phyloP scores from a whole-genome alignment of 148 eudicot genomes.

The Tetragonia tetragonoides region DNA sequence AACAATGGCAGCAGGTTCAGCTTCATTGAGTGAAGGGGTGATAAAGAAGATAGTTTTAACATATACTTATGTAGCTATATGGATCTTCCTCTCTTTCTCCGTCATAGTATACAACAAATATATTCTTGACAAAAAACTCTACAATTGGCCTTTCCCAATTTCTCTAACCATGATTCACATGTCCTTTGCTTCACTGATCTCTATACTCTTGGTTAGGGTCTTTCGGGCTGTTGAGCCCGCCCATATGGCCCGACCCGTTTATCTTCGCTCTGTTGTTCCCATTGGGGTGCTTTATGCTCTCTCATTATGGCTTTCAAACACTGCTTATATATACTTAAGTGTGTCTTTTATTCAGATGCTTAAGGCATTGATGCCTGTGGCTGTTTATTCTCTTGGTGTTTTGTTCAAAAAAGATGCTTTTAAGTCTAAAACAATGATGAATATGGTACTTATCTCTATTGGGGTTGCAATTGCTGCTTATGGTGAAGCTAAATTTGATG shows the following conservation, averaged over 20 bases:
- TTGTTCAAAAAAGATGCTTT: slow-evolving; percentile 40
- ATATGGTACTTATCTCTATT: slow-evolving; percentile 55
- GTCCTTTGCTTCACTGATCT: slow-evolving; percentile 50
- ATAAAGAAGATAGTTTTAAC: slow-evolving; percentile 54
- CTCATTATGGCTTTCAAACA: slow-evolving; percentile 66
- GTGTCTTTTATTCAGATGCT: slow-evolving; percentile 77
- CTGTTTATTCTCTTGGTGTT: slow-evolving; percentile 52
- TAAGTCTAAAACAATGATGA: slow-evolving; percentile 39
- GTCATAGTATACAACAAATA: slow-evolving; percentile 74
- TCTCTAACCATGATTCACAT: slow-evolving; percentile 76
- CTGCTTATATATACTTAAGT: slow-evolving; percentile 66
- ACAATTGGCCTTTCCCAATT: slow-evolving; percentile 70
- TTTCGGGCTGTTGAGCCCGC: slow-evolving; percentile 42
- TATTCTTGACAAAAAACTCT: slow-evolving; percentile 60
- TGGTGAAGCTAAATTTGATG: slow-evolving; percentile 59
- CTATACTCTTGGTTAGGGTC: slow-evolving; percentile 40
- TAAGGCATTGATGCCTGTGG: slow-evolving; percentile 66
- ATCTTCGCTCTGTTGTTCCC: slow-evolving; percentile 49
- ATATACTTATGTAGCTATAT: slow-evolving; percentile 58
- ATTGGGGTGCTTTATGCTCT: slow-evolving; percentile 60
- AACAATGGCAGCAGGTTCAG: not conserved
- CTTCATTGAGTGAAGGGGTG: slow-evolving; percentile 32
- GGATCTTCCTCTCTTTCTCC: slow-evolving; percentile 60
- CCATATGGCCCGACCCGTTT: slow-evolving; percentile 34
- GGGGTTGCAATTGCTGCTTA: slow-evolving; percentile 69